Percentiles rank a stretch among this genome's conserved stretches.
phyloP scores from a whole-genome alignment of 257 asterid species.

The Penstemon eatonii region DNA sequence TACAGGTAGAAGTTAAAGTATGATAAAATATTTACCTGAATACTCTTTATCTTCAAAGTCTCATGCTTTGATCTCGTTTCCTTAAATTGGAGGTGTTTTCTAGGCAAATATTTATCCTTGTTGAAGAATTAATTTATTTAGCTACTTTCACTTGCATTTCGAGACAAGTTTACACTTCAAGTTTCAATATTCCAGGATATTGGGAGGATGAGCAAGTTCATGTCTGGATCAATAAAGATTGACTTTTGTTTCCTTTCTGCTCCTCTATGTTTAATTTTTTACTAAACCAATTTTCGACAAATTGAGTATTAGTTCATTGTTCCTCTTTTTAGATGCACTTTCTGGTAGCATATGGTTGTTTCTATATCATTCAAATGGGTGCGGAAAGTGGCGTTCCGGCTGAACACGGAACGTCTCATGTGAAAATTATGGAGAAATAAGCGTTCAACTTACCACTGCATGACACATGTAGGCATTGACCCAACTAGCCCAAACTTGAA shows the following conservation, averaged over 20 bases:
- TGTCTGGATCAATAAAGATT: background rate
- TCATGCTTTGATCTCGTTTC: background rate
- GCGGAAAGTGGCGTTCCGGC: no score
- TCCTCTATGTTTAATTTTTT: background rate
- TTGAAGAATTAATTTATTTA: background rate
- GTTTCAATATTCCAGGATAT: background rate
- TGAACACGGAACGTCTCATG: no score
- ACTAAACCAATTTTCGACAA: background rate
- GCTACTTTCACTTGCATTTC: background rate
- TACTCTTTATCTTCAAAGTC: background rate
- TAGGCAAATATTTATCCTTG: no score
- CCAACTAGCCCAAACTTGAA: background rate
- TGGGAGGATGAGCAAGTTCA: background rate
- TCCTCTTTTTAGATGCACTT: conserved; percentile 2
- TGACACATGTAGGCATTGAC: no score
- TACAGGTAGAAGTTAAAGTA: conserved; percentile 9
- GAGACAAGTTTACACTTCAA: background rate
- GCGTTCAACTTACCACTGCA: no score
- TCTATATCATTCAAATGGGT: background rate
- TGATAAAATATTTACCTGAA: conserved; percentile 4
- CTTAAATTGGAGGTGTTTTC: background rate
- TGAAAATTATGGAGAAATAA: no score
- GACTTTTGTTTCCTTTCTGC: conserved; percentile 6
- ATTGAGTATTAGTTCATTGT: background rate
- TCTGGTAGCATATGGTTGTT: background rate